A percentile compares a stretch with the other conserved stretches of the same genome.
Evolutionary conservation across 2,329 filamentous ascomycete species (phyloP).

Genomic region (Hypomyces rosellus): DNA sequence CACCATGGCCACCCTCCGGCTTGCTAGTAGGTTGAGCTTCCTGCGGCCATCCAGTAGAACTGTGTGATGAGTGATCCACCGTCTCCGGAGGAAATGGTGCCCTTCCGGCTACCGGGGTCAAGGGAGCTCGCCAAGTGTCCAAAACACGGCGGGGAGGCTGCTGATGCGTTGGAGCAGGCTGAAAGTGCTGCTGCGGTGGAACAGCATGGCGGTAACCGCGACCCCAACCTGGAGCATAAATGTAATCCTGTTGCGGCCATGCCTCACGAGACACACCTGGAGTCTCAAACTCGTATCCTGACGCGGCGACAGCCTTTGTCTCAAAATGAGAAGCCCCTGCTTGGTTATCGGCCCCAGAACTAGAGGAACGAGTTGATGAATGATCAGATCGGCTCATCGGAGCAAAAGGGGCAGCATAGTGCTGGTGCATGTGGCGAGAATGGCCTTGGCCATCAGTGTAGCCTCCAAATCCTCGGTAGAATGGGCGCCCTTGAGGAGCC

Average conservation of each 20-base stretch:
- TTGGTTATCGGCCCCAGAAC: conserved; percentile 13
- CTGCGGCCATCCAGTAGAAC: not conserved
- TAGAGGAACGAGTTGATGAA: conserved; percentile 14
- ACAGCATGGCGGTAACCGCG: not conserved
- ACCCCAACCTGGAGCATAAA: not conserved
- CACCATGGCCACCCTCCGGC: not conserved
- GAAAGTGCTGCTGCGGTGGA: conserved; percentile 2
- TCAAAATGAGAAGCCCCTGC: conserved; percentile 3
- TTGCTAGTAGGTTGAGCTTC: not conserved
- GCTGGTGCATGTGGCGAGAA: conserved; percentile 17
- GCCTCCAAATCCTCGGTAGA: not conserved
- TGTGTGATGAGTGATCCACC: not conserved
- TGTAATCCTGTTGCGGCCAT: not conserved
- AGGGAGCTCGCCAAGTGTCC: conserved; percentile 3
- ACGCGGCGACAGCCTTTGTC: not conserved
- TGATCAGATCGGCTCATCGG: conserved; percentile 10
- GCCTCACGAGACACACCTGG: conserved; percentile 1
- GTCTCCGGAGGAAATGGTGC: not conserved
- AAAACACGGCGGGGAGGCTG: not conserved
- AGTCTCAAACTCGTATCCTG: conserved; percentile 5
- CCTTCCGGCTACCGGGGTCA: not conserved
- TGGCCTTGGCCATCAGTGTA: not conserved
- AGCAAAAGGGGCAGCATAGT: conserved; percentile 18
- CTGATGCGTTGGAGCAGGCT: not conserved
- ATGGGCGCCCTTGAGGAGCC: not conserved